Conservation (phyloP, 192 early-diverging fungal genomes). For the Bifiguratus adelaidae region DNA sequence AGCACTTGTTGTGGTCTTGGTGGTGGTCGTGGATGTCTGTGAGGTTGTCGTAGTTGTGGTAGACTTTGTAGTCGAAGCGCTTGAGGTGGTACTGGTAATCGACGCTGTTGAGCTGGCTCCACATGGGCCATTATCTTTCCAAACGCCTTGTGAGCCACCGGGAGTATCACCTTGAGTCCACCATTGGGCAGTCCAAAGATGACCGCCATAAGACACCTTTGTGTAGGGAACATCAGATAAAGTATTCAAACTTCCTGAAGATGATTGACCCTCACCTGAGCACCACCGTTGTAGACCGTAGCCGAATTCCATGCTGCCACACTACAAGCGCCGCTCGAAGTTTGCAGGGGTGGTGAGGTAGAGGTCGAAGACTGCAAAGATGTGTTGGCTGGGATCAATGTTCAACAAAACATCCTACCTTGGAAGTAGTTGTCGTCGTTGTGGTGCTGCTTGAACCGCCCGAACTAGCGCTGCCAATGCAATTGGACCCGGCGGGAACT, state of each 20-base stretch:
- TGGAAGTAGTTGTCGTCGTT: no score
- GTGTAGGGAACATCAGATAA: no score
- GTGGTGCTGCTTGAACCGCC: no score
- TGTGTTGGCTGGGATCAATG: no score
- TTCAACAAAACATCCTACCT: no score
- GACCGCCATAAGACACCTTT: conserved; percentile 17
- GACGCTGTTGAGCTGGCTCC: conserved; percentile 1
- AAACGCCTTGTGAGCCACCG: conserved; percentile 3
- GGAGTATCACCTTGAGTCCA: conserved; percentile 17
- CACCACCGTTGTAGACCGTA: no score
- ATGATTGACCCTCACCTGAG: no score
- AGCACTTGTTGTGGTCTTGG: background rate
- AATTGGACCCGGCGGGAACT: background rate
- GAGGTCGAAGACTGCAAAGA: no score
- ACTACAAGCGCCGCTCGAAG: no score
- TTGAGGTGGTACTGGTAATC: background rate
- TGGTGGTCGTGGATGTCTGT: background rate
- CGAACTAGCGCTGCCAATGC: no score
- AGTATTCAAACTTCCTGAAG: background rate
- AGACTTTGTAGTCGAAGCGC: background rate
- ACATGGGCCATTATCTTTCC: conserved; percentile 25
- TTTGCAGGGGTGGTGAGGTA: no score
- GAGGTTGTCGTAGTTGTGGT: conserved; percentile 2
- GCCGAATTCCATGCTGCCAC: no score
- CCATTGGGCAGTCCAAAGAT: conserved; percentile 16